These are phyloP conservation scores for Eremochloa ophiuroides DNA, from an alignment of 176 grass and related monocot genomes.

Conservation along the genomic window DNA sequence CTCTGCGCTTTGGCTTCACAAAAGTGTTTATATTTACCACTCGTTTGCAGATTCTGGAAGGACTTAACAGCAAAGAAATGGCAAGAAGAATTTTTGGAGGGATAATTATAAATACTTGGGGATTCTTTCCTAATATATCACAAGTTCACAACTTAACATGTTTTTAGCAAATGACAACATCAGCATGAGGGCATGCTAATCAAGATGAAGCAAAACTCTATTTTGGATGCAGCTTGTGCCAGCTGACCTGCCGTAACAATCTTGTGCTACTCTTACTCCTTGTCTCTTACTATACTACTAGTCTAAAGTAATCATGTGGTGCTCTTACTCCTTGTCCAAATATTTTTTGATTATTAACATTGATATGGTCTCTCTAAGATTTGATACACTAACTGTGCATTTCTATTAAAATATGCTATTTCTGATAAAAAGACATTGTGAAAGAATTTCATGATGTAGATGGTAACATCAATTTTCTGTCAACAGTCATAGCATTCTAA, in stretches of 20 bases:
- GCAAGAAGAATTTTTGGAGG: slow-evolving; percentile 66
- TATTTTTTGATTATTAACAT: not conserved
- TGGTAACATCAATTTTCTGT: not conserved
- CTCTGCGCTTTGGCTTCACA: not conserved
- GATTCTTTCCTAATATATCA: slow-evolving; percentile 84
- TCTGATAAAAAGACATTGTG: not conserved
- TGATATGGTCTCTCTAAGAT: not conserved
- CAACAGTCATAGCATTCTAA: not conserved
- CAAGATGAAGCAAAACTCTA: slow-evolving; percentile 58
- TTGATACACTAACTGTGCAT: not conserved
- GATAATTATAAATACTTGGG: slow-evolving; percentile 74
- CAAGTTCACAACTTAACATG: slow-evolving; percentile 46
- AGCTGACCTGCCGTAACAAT: slow-evolving; percentile 43
- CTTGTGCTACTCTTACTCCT: slow-evolving; percentile 28
- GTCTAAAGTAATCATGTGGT: not conserved
- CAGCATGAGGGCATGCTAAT: slow-evolving; percentile 75
- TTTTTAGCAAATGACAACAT: slow-evolving; percentile 51
- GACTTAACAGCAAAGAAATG: slow-evolving; percentile 71
- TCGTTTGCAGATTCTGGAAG: slow-evolving; percentile 59
- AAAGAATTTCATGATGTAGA: not conserved
- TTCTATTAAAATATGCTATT: not conserved
- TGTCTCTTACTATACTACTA: not conserved
- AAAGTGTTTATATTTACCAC: not conserved
- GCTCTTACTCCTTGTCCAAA: not conserved
- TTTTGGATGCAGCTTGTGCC: slow-evolving; percentile 60